Percentiles rank a stretch among this genome's conserved stretches.
phyloP scores from a whole-genome alignment of 2,329 filamentous ascomycete genomes.

The Fusarium siculi region DNA sequence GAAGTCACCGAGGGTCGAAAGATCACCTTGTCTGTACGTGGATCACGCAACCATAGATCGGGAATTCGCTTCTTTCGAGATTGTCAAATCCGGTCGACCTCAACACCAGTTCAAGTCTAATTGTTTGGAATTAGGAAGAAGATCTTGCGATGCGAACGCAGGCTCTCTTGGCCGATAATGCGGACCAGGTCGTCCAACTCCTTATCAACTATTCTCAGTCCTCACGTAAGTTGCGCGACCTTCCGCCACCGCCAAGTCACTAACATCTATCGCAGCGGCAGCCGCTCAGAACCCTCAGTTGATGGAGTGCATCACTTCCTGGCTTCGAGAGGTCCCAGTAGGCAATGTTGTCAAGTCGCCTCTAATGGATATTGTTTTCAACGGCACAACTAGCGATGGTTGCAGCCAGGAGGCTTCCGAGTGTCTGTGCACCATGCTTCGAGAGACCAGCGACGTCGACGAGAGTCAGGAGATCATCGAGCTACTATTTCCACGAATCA shows the following conservation, averaged over 20 bases:
- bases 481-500: slow-evolving; percentile 81
- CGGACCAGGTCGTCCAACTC: slow-evolving; percentile 84
- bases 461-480: slow-evolving; percentile 87
- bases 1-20: slow-evolving; percentile 99
- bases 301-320: slow-evolving; percentile 95
- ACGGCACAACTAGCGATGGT: slow-evolving; percentile 77
- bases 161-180: slow-evolving; percentile 92
- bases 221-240: slow-evolving; percentile 71
- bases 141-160: slow-evolving; percentile 86
- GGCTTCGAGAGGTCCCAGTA: slow-evolving; percentile 92
- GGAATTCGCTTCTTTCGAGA: slow-evolving; percentile 48
- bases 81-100: slow-evolving; percentile 50
- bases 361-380: slow-evolving; percentile 82
- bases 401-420: slow-evolving; percentile 91
- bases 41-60: slow-evolving; percentile 66
- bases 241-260: background rate
- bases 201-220: slow-evolving; percentile 92
- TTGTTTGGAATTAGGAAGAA: slow-evolving; percentile 81
- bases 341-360: slow-evolving; percentile 85
- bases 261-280: slow-evolving; percentile 61
- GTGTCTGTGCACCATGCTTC: slow-evolving; percentile 90
- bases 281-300: slow-evolving; percentile 89
- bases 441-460: slow-evolving; percentile 93
- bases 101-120: slow-evolving; percentile 53
- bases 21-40: slow-evolving; percentile 98